phyloP scores from a whole-genome alignment of 2,329 filamentous ascomycete genomes.

The Nemania diffusa region DNA sequence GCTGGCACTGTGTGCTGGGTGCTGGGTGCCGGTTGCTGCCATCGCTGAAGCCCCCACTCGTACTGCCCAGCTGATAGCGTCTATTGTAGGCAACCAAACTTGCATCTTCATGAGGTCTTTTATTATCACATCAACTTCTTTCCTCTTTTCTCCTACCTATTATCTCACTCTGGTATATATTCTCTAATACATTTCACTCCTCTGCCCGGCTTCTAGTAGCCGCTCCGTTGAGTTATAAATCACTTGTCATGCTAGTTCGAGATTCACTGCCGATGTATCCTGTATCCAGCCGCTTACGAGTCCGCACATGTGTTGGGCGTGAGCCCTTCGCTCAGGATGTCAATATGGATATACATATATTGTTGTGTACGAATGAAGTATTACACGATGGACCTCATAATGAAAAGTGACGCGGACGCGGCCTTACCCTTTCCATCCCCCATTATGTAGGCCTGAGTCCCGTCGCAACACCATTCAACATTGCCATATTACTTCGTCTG shows the following conservation, averaged over 20 bases:
- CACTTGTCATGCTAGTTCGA: too few relatives aligned
- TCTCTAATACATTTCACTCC: neutral
- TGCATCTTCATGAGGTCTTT: neutral
- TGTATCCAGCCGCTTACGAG: neutral
- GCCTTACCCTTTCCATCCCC: neutral
- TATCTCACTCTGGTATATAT: neutral
- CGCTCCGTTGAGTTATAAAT: too few relatives aligned
- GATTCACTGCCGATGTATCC: too few relatives aligned
- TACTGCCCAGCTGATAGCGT: too few relatives aligned
- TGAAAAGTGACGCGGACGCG: conserved; percentile 4
- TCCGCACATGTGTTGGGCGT: neutral
- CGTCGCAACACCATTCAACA: conserved; percentile 17
- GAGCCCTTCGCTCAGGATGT: neutral
- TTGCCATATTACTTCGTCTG: conserved; percentile 16
- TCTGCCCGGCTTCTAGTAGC: neutral
- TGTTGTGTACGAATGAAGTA: conserved; percentile 15
- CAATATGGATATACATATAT: conserved; percentile 5
- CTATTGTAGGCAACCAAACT: too few relatives aligned
- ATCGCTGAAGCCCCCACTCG: neutral
- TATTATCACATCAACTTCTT: neutral
- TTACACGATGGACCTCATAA: conserved; percentile 13
- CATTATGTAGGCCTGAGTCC: neutral
- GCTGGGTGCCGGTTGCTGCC: neutral
- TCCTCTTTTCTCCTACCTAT: neutral
- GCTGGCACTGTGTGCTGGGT: neutral